Base-by-base conservation (phyloP, 176 grass and related monocot genomes). In the Alloteropsis semialata region DNA sequence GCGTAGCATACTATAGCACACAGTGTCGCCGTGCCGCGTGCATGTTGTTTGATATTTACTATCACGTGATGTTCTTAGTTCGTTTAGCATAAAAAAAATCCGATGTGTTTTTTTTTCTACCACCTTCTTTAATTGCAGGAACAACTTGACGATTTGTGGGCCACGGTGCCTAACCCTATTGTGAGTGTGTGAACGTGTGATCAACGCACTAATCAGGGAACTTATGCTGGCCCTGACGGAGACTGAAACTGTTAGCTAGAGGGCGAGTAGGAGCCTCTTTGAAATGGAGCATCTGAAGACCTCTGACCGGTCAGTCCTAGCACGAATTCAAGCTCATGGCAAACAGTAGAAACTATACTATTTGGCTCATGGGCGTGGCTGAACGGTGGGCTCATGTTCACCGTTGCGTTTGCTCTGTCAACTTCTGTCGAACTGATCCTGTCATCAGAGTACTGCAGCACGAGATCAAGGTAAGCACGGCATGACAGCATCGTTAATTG, bases 141-240 rank as follows among this genome's bases (percentile, higher is more conserved):
- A 74, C 48, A 37, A 65, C 6, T 79, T 84, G 81, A 73, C 74
- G 14, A 15, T 48, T 73, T 65, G 16, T 73, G 54, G 86, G 34
- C 53, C 68, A 63, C 24, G 67, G 64, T 48, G 69, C 55, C 50
- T 80, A 21, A n/a, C 74, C 79, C 11, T 46, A 64, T 3, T 25
- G 21, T 10, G 27, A 48, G 16, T 5, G 46, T 45, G 65, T 14
- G 48, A 61, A 33, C 5, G 62, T 33, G 65, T 3, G 37, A 75
- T 45, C 15, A 72, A 38, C 10, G 38, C 60, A 57, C 85, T 69
- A 33, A 75, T 44, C 28, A 44, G 27, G 38, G 84, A 55, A 86
- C 73, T 13, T 56, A 55, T 66, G 24, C 84, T 64, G 45, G 6
- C 32, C 16, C 34, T 41, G 68, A 74, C 75, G 64, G 21, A 4